Base-by-base conservation (phyloP, 1,284 basidiomycete species). In the Fomitopsis betulina region DNA sequence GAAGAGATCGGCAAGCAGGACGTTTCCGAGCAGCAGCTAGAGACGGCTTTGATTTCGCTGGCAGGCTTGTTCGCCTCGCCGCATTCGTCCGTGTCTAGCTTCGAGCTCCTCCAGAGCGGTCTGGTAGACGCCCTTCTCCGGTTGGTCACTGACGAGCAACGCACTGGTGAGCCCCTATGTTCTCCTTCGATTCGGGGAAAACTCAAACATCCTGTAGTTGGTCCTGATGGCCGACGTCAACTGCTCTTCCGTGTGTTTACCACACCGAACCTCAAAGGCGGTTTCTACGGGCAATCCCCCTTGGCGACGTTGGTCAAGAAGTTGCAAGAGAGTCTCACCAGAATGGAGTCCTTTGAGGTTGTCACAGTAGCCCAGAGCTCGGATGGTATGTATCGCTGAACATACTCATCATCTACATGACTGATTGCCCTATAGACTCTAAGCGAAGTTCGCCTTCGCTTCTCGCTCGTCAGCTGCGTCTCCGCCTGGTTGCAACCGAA, bases 281-380 rank as follows among this genome's bases (percentile, higher is more conserved):
- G 75, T 13, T 72, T 58, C 54, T 67, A 70, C 47, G 71, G 70
- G 3, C 85, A 85, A 65, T 85, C 86, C 0, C 87, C 94, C 0
- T 83, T 96, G 42, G 73, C 84, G 1, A 80, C 88, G n/a, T 83
- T 98, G 37, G 93, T 97, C 57, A 97, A 96, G 80, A 94, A 96
- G 62, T 72, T 98, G 45, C 96, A 98, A 71, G 96, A 98, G 73
- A 92, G 89, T 67, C 75, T 98, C 27, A 96, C 95, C 9, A 79
- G 94, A 62, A 89, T 96, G 82, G 95, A 98, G 70, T 87, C 86
- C n/a, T 96, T 96, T 63, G 93, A 97, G 53, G 96, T 98, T 3
- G 83, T 92, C 54, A 94, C 93, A 0, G 91, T 96, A 1, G 80
- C 88, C 1, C 87, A 91, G 66, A 86, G 83, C 53, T 81, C 76